phyloP scores from a whole-genome alignment of 345 rosid genomes.

The Citrus unshiu region DNA sequence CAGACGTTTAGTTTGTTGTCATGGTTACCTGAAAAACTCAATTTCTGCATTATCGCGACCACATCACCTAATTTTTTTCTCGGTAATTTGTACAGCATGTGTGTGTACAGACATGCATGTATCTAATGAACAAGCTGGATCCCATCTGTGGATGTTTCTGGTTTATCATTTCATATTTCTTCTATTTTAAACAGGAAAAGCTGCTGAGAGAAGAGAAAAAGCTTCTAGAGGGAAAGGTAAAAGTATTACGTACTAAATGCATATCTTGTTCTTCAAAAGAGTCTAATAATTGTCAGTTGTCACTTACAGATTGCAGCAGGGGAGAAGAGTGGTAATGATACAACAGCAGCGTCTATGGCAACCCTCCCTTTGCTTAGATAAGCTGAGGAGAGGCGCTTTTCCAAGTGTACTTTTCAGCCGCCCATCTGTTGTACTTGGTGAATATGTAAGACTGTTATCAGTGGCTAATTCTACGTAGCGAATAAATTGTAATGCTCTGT shows the following conservation, averaged over 20 bases:
- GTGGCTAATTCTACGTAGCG: too few species aligned
- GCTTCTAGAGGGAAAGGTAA: constrained; percentile 34
- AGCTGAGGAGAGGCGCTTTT: background rate
- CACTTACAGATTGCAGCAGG: constrained; percentile 20
- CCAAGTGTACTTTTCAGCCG: too few species aligned
- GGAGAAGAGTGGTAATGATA: background rate
- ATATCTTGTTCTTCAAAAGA: background rate
- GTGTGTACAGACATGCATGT: too few species aligned
- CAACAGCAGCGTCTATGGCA: background rate
- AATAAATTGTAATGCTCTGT: too few species aligned
- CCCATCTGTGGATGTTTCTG: background rate
- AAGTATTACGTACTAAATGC: background rate
- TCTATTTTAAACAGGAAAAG: constrained; percentile 23
- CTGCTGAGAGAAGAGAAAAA: constrained; percentile 32
- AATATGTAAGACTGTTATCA: too few species aligned
- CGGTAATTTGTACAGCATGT: too few species aligned
- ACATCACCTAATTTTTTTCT: background rate
- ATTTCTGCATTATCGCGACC: background rate
- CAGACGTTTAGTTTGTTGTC: too few species aligned
- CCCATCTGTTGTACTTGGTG: too few species aligned
- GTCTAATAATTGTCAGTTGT: background rate
- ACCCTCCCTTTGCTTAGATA: constrained; percentile 18
- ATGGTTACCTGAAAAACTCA: background rate
- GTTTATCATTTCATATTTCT: background rate
- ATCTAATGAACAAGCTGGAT: background rate